A percentile compares a stretch with the other conserved stretches of the same genome.
Evolutionary conservation across 345 rosid genomes (phyloP).

Genomic region (Microcos paniculata): DNA sequence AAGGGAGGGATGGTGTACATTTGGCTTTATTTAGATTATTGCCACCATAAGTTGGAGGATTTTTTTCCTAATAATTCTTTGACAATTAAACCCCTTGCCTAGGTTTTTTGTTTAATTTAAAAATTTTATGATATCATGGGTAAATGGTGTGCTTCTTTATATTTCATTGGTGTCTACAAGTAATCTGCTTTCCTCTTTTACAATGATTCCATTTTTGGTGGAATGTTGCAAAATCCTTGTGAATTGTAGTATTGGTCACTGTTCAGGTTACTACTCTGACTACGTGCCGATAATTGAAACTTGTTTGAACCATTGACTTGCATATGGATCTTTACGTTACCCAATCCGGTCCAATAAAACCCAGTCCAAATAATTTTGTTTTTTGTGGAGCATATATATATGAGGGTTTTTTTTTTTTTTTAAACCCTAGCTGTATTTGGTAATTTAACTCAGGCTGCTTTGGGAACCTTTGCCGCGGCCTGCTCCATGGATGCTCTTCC

Average conservation of each 20-base stretch:
- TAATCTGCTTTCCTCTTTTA: neutral
- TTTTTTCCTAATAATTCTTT: neutral
- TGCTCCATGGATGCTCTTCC: neutral
- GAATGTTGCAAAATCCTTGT: neutral
- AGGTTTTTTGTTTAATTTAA: neutral
- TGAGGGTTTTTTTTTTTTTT: slow-evolving; percentile 1
- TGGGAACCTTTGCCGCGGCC: slow-evolving; percentile 3
- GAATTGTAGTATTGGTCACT: neutral
- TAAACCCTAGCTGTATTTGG: slow-evolving; percentile 1
- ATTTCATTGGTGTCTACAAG: neutral
- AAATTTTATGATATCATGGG: neutral
- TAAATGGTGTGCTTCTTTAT: neutral
- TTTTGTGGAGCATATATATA: neutral
- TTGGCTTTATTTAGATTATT: neutral
- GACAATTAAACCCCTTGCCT: neutral
- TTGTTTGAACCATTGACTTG: neutral
- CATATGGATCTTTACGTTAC: neutral
- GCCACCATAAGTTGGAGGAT: neutral
- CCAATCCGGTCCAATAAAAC: neutral
- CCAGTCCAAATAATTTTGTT: neutral
- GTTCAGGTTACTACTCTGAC: neutral
- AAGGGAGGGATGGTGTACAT: neutral
- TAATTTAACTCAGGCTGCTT: slow-evolving; percentile 7
- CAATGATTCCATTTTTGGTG: neutral
- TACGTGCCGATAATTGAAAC: neutral